These are phyloP conservation scores for Mycena vulgaris DNA, from an alignment of 768 basidiomycete species.

Conservation along the genomic window DNA sequence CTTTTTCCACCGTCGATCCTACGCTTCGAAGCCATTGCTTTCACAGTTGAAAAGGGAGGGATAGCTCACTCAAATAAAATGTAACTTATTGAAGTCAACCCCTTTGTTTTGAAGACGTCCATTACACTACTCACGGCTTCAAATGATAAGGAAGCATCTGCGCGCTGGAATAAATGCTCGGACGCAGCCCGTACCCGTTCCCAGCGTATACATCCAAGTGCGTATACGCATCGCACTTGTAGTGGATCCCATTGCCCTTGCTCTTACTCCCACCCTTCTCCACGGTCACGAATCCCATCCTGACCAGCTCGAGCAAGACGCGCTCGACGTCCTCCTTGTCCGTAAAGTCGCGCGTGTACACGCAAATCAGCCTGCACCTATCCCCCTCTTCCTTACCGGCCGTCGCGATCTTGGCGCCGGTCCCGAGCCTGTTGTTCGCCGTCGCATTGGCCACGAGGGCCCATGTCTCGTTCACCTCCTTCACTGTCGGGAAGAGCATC, in stretches of 20 bases:
- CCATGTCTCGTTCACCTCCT: conserved; percentile 11
- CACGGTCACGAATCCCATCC: conserved; percentile 8
- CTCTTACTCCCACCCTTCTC: conserved; percentile 11
- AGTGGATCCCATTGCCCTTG: conserved; percentile 13
- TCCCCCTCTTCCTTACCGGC: background rate
- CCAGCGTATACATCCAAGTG: conserved; percentile 16
- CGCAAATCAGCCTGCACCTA: conserved; percentile 10
- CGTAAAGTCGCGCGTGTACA: conserved; percentile 18
- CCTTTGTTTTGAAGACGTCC: too few relatives aligned
- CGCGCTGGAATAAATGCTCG: conserved; percentile 18
- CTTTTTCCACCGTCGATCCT: too few relatives aligned
- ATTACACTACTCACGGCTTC: conserved; percentile 9
- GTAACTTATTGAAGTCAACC: too few relatives aligned
- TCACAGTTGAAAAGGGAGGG: too few relatives aligned
- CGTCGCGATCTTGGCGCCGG: conserved; percentile 7
- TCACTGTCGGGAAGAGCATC: conserved; percentile 6
- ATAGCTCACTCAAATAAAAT: too few relatives aligned
- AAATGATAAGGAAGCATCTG: conserved; percentile 14
- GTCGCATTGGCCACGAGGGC: conserved; percentile 6
- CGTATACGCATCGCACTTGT: conserved; percentile 23
- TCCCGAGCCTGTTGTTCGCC: conserved; percentile 11
- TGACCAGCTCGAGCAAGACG: conserved; percentile 11
- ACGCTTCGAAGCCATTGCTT: too few relatives aligned
- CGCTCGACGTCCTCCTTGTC: conserved; percentile 16
- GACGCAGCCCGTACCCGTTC: conserved; percentile 10